Evolutionary conservation across 495 filamentous ascomycete genomes (phyloP), one percentile per base, ranked within the genome.

Genomic region (Talaromyces thailandensis): DNA sequence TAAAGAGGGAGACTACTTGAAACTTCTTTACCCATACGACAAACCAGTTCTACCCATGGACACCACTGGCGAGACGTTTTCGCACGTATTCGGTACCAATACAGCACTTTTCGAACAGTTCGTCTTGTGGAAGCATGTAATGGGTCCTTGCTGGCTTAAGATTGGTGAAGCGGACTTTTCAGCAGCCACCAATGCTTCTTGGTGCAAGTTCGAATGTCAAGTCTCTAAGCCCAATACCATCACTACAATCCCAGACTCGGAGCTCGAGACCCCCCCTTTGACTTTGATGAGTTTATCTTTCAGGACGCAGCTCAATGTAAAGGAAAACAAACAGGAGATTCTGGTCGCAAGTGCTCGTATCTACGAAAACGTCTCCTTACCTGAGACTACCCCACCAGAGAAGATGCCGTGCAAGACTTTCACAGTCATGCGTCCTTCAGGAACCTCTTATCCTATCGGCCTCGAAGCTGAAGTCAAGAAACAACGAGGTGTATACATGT

Each of bases 41-140:
- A 84, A 89, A 70, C 81, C 83, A 60, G 80, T 85, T 29, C 74
- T 96, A 26, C 79, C 86, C 7, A 84, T 88, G 66, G 86, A 91
- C 67, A 70, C 85, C 56, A 84, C 78, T 62, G 94, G 95, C 21
- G 87, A 96, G 70, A 97, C 95, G 0, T 98, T 92, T 70, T 98
- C 95, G 4, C 88, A 90, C 57, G 91, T 96, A 48, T 98, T 98
- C 64, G 95, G 94, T 50, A 88, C 90, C 51, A 96, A 95, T 69
- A 98, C 94, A 0, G 85, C 91, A 2, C 79, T 98, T 1, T 98
- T 98, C 65, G 94, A 98, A 68, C 94, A 98, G 68, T 98, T 98
- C 68, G 95, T 97, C 14, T 81, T 98, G 12, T 97, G 92, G 90
- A 96, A 95, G 74, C 92, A 93, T 64, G 89, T 98, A 63, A 98